Percentiles rank a stretch among this genome's conserved stretches.
Evolutionary conservation across 495 filamentous ascomycete genomes (phyloP).

Genomic region (Xanthoparmelia taractica): DNA sequence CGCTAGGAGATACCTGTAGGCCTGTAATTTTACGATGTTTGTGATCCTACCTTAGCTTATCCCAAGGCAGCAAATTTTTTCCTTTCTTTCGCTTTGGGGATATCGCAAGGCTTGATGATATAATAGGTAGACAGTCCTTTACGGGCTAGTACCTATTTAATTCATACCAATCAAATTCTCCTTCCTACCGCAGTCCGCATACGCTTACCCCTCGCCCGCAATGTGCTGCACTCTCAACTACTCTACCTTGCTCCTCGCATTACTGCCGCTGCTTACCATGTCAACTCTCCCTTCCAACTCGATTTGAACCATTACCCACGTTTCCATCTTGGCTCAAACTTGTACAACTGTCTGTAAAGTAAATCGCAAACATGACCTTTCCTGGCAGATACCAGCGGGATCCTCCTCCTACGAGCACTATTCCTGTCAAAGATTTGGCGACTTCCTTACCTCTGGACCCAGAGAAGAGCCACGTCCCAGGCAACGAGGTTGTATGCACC

Average conservation of each 20-base stretch:
- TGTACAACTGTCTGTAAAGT: not conserved
- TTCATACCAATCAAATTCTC: too few species aligned
- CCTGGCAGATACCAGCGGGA: constrained; percentile 9
- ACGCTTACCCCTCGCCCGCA: too few species aligned
- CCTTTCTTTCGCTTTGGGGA: too few species aligned
- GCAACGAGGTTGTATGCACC: constrained; percentile 5
- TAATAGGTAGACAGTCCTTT: too few species aligned
- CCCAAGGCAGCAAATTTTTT: not conserved
- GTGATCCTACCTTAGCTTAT: constrained; percentile 20
- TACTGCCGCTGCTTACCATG: too few species aligned
- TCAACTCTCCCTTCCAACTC: not conserved
- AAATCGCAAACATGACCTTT: constrained; percentile 17
- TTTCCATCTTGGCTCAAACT: not conserved
- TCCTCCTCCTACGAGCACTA: constrained; percentile 21
- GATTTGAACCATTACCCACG: not conserved
- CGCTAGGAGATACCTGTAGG: constrained; percentile 10
- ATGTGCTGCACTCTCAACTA: not conserved
- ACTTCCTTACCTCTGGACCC: not conserved
- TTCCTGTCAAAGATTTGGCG: constrained; percentile 7
- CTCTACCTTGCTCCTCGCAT: not conserved
- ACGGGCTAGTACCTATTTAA: too few species aligned
- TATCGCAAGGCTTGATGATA: too few species aligned
- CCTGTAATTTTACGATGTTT: constrained; percentile 17
- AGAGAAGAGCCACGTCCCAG: constrained; percentile 11
- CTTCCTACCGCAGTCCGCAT: too few species aligned